phyloP scores from a whole-genome alignment of 1,284 basidiomycete species.

The Cutaneotrichosporon sp. region DNA sequence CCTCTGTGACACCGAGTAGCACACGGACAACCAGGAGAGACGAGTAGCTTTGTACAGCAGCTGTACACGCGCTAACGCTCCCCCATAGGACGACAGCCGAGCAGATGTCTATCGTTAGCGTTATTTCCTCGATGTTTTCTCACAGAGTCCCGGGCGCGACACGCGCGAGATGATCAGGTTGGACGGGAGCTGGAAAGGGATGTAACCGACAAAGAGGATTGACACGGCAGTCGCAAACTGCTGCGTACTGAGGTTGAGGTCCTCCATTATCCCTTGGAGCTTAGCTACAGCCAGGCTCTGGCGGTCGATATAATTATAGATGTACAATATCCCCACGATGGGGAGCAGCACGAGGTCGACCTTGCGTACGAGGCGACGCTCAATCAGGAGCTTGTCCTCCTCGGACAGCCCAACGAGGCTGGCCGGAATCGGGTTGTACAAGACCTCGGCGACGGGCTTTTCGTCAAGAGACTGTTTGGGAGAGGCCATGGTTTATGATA shows the following conservation, averaged over 20 bases:
- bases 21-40: slow-evolving; percentile 39
- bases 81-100: slow-evolving; percentile 38
- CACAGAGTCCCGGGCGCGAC: slow-evolving; percentile 38
- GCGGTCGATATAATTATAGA: slow-evolving; percentile 20
- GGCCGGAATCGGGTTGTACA: slow-evolving; percentile 4
- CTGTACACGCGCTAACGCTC: slow-evolving; percentile 27
- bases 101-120: slow-evolving; percentile 24
- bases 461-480: too few relatives aligned
- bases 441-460: too few relatives aligned
- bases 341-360: slow-evolving; percentile 29
- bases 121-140: slow-evolving; percentile 8
- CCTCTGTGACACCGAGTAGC: slow-evolving; percentile 41
- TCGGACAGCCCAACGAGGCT: slow-evolving; percentile 30
- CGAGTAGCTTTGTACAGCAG: slow-evolving; percentile 31
- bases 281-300: slow-evolving; percentile 38
- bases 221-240: slow-evolving; percentile 48
- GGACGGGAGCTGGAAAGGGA: slow-evolving; percentile 19
- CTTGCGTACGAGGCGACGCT: slow-evolving; percentile 30
- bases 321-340: slow-evolving; percentile 15
- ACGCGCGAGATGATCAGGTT: slow-evolving; percentile 31
- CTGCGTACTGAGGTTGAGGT: slow-evolving; percentile 35
- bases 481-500: too few relatives aligned
- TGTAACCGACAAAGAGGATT: slow-evolving; percentile 46
- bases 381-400: slow-evolving; percentile 35
- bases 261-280: slow-evolving; percentile 37